These are phyloP conservation scores for Ephemerocybe angulata DNA, from an alignment of 768 basidiomycete species.

Conservation along the genomic window DNA sequence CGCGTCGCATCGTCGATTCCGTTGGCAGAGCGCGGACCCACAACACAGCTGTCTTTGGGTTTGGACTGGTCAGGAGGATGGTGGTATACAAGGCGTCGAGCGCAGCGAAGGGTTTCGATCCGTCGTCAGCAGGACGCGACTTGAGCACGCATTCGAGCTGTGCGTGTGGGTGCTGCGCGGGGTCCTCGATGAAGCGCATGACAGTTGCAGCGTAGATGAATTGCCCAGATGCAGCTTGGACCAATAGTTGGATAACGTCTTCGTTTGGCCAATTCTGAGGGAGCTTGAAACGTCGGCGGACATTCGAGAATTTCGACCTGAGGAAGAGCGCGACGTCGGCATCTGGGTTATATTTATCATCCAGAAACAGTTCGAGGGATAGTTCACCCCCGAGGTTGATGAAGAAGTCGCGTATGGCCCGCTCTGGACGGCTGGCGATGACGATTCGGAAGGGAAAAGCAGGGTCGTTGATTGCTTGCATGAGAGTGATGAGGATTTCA, in stretches of 20 bases:
- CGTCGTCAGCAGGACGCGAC: too few relatives aligned
- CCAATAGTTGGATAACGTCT: not conserved
- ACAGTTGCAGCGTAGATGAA: slow-evolving; percentile 6
- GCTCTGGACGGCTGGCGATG: slow-evolving; percentile 5
- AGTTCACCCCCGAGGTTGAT: not conserved
- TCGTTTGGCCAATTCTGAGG: not conserved
- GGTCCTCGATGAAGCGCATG: not conserved
- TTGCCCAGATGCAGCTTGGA: not conserved
- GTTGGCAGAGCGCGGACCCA: too few relatives aligned
- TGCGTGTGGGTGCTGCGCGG: not conserved
- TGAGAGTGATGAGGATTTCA: not conserved
- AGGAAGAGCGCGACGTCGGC: not conserved
- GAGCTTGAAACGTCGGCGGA: not conserved
- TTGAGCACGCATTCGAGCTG: not conserved
- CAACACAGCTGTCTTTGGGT: too few relatives aligned
- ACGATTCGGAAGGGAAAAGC: slow-evolving; percentile 2
- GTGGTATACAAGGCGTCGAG: not conserved
- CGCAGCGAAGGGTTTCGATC: not conserved
- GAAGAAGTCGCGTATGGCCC: not conserved
- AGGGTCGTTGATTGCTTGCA: not conserved
- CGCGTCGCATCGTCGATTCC: too few relatives aligned
- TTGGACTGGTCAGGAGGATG: not conserved
- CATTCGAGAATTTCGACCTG: not conserved
- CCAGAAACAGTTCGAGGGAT: not conserved
- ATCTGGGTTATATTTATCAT: not conserved